Percentiles rank a stretch among this genome's conserved stretches.
Evolutionary conservation across 345 rosid species (phyloP).

Genomic region (Camelina sativa): DNA sequence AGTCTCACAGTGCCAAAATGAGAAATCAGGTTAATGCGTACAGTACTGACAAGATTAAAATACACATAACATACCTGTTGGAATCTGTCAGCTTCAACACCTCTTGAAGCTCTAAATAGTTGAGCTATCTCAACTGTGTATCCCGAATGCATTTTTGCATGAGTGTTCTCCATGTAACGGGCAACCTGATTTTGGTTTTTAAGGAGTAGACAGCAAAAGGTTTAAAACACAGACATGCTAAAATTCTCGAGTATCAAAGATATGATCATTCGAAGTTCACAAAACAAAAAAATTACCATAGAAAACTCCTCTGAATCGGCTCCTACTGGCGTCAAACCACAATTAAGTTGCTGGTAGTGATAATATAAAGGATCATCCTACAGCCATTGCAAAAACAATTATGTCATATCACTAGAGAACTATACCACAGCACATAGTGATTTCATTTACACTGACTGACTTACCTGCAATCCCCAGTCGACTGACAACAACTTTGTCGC

Average conservation of each 20-base stretch:
- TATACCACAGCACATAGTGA: background rate
- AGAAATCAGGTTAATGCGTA: background rate
- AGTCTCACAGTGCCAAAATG: constrained; percentile 6
- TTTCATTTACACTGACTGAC: constrained; percentile 25
- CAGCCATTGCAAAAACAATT: constrained; percentile 11
- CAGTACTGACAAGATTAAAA: background rate
- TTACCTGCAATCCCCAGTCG: constrained; percentile 59
- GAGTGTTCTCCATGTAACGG: constrained; percentile 79
- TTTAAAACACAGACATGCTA: background rate
- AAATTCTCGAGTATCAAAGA: background rate
- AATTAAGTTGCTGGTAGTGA: constrained; percentile 67
- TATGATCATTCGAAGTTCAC: background rate
- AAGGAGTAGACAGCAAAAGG: constrained; percentile 20
- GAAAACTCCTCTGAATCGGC: constrained; percentile 66
- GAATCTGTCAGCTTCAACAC: constrained; percentile 64
- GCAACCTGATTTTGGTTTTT: constrained; percentile 55
- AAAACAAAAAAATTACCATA: constrained; percentile 52
- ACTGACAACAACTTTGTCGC: constrained; percentile 78
- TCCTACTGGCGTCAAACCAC: constrained; percentile 68
- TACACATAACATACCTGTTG: constrained; percentile 51
- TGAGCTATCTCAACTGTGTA: constrained; percentile 73
- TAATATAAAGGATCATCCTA: constrained; percentile 81
- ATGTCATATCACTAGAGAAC: constrained; percentile 9
- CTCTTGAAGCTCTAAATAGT: constrained; percentile 67
- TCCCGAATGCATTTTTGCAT: constrained; percentile 81